A percentile compares a stretch with the other conserved stretches of the same genome.
Evolutionary conservation across 768 basidiomycete species (phyloP).

Genomic region (Naganishia vishniacii): DNA sequence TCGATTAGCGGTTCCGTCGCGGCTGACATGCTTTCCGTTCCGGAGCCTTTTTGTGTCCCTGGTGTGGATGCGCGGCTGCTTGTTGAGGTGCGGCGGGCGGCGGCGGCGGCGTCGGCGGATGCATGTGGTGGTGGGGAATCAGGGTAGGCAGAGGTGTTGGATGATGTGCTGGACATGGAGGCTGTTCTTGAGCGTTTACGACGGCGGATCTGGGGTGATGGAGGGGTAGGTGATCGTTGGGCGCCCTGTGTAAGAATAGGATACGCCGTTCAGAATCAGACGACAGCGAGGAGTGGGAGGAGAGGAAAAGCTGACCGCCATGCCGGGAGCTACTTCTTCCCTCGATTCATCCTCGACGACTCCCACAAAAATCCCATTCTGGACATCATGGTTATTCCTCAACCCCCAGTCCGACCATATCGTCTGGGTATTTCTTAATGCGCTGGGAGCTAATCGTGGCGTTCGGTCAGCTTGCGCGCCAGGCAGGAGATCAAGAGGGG

Average conservation of each 20-base stretch:
- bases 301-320: constrained; percentile 24
- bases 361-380: constrained; percentile 20
- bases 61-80: neutral
- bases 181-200: neutral
- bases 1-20: constrained; percentile 8
- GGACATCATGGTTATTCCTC: neutral
- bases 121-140: constrained; percentile 3
- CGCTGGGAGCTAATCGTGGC: constrained; percentile 4
- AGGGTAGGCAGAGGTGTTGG: constrained; percentile 11
- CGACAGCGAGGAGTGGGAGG: neutral
- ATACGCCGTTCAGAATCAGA: neutral
- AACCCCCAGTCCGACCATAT: constrained; percentile 24
- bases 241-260: constrained; percentile 8
- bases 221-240: constrained; percentile 23
- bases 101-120: neutral
- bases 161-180: neutral
- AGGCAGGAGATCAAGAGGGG: neutral
- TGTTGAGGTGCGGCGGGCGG: neutral
- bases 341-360: constrained; percentile 21
- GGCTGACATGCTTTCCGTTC: neutral
- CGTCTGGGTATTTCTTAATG: constrained; percentile 19
- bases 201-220: constrained; percentile 11
- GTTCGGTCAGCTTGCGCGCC: too few species aligned
- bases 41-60: neutral
- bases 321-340: constrained; percentile 22